Evolutionary conservation across 306 rosid species (phyloP).

Genomic region (Glycine latifolia): DNA sequence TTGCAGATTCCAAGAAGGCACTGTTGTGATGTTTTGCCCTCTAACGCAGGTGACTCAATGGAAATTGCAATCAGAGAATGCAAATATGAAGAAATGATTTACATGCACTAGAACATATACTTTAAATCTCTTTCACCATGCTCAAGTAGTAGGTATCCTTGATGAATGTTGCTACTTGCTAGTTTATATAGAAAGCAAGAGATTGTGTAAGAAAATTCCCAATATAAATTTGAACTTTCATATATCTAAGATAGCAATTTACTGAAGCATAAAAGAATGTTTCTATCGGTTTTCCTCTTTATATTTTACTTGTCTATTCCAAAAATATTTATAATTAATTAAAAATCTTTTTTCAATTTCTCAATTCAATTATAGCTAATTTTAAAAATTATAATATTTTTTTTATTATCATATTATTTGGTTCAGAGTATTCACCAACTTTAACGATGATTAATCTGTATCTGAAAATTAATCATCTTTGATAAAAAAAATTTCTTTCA

Average conservation of each 20-base stretch:
- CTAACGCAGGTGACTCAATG: constrained; percentile 50
- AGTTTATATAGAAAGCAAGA: background rate
- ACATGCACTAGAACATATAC: constrained; percentile 51
- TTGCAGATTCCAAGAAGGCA: constrained; percentile 84
- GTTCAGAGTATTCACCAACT: no score
- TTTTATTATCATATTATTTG: no score
- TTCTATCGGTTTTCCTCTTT: background rate
- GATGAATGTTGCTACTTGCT: background rate
- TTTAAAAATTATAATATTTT: no score
- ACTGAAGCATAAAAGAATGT: background rate
- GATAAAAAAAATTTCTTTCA: no score
- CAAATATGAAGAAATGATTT: constrained; percentile 68
- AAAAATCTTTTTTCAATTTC: no score
- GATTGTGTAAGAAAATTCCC: background rate
- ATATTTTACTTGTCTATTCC: no score
- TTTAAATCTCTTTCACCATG: background rate
- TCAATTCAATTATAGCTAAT: no score
- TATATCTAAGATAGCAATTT: background rate
- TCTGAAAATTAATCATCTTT: no score
- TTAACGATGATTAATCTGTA: no score
- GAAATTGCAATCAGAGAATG: constrained; percentile 82
- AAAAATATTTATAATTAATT: background rate
- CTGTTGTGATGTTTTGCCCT: constrained; percentile 74
- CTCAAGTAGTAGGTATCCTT: background rate
- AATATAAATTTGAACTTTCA: background rate